These are phyloP conservation scores for Umbelopsis sp. DNA, from an alignment of 192 early-diverging fungal genomes.

Conservation along the genomic window DNA sequence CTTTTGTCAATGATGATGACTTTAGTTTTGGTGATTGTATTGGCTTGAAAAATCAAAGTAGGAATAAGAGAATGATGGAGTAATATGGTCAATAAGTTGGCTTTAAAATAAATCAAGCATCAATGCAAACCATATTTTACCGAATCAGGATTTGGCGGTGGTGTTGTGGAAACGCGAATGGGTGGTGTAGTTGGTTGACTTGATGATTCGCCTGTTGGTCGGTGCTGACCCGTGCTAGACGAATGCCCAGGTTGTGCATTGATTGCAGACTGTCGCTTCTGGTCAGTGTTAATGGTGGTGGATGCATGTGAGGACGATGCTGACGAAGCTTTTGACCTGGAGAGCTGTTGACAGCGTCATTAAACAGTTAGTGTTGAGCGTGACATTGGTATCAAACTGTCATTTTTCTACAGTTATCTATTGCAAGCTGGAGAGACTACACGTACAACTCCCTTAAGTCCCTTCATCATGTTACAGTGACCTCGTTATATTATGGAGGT, in stretches of 20 bases:
- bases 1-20: slow-evolving; percentile 6
- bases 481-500: background rate
- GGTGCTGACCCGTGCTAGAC: background rate
- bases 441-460: slow-evolving; percentile 37
- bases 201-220: background rate
- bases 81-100: background rate
- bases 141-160: slow-evolving; percentile 5
- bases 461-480: slow-evolving; percentile 33
- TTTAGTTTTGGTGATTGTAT: slow-evolving; percentile 8
- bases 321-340: slow-evolving; percentile 27
- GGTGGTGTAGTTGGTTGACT: background rate
- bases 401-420: background rate
- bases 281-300: background rate
- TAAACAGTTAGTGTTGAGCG: background rate
- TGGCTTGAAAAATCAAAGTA: slow-evolving; percentile 16
- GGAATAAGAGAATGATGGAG: no score
- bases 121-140: slow-evolving; percentile 23
- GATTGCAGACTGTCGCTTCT: background rate
- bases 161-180: background rate
- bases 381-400: background rate
- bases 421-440: background rate
- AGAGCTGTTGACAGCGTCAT: slow-evolving; percentile 24
- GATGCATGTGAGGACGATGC: slow-evolving; percentile 8
- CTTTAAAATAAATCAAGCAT: background rate
- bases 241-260: background rate